Conservation (phyloP, 176 grass and related monocot genomes). For the Carex pumila region DNA sequence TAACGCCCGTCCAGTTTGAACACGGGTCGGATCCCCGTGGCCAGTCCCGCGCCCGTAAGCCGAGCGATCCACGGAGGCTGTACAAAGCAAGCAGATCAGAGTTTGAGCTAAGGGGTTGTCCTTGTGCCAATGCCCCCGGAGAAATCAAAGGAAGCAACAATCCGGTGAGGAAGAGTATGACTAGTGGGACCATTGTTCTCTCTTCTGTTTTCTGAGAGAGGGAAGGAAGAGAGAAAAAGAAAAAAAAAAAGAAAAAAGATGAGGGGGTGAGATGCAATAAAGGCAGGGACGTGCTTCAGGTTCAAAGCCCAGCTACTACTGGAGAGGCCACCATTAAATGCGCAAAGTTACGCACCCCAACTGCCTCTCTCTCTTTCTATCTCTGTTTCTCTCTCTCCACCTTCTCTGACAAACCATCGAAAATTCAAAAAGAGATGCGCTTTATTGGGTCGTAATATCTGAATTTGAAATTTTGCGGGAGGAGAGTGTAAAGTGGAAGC, state of each 20-base stretch:
- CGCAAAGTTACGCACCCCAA: conserved; percentile 45
- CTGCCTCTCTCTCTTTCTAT: conserved; percentile 27
- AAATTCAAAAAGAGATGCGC: background rate
- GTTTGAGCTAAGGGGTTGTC: conserved; percentile 31
- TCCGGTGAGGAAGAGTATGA: conserved; percentile 27
- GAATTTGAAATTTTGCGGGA: background rate
- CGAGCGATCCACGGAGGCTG: conserved; percentile 61
- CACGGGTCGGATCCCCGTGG: conserved; percentile 63
- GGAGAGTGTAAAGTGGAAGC: background rate
- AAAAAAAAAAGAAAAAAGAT: background rate
- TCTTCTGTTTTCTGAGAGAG: background rate
- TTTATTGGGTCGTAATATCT: background rate
- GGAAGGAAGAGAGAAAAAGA: background rate
- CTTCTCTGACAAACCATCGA: conserved; percentile 9
- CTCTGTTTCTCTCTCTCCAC: conserved; percentile 5
- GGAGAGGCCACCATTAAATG: conserved; percentile 33
- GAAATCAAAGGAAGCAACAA: conserved; percentile 11
- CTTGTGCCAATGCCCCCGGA: conserved; percentile 17
- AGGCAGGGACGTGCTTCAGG: background rate
- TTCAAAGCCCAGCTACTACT: conserved; percentile 27
- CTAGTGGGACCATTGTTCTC: conserved; percentile 20
- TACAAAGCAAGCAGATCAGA: conserved; percentile 61
- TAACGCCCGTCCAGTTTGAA: conserved; percentile 49
- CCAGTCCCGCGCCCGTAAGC: conserved; percentile 85
- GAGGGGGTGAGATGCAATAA: conserved; percentile 12